Percentiles rank a stretch among this genome's conserved stretches.
phyloP scores from a whole-genome alignment of 352 stramenopile genomes.

The Globisporangium ultimum region DNA sequence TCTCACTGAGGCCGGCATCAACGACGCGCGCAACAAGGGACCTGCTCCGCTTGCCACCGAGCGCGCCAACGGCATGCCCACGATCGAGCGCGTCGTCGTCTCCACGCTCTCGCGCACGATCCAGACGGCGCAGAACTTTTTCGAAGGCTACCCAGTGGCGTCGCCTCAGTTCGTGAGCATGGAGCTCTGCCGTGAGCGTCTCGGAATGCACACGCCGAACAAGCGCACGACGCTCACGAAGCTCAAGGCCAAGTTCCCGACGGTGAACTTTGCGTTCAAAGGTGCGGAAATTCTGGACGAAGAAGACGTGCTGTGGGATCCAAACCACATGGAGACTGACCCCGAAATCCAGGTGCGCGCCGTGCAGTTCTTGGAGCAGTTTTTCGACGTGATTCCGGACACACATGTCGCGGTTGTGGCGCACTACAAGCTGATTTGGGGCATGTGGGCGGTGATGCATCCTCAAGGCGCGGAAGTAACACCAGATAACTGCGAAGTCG shows the following conservation, averaged over 20 bases:
- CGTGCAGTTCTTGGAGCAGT: constrained; percentile 36
- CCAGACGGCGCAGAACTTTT: constrained; percentile 61
- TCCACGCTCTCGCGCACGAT: constrained; percentile 61
- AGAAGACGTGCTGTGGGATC: constrained; percentile 41
- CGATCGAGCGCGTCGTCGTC: constrained; percentile 53
- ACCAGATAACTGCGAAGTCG: constrained; percentile 38
- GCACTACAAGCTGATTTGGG: constrained; percentile 61
- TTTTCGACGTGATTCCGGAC: constrained; percentile 48
- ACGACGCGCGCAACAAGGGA: constrained; percentile 42
- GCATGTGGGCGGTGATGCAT: constrained; percentile 38
- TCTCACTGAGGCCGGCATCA: constrained; percentile 48
- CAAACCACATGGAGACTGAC: constrained; percentile 48
- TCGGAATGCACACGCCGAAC: constrained; percentile 61
- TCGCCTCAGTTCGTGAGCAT: constrained; percentile 45
- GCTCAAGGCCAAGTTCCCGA: constrained; percentile 43
- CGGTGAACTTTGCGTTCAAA: constrained; percentile 39
- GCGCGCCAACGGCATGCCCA: constrained; percentile 47
- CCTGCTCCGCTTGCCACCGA: constrained; percentile 24
- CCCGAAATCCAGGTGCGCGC: constrained; percentile 47
- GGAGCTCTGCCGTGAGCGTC: constrained; percentile 51
- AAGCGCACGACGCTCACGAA: constrained; percentile 39
- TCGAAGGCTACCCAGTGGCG: constrained; percentile 29
- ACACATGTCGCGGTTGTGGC: constrained; percentile 49
- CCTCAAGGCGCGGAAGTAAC: constrained; percentile 22
- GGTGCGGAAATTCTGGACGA: constrained; percentile 29